Percentiles rank a stretch among this genome's conserved stretches.
Evolutionary conservation across 768 basidiomycete genomes (phyloP).

Genomic region (Coprinopsis marcescibilis): DNA sequence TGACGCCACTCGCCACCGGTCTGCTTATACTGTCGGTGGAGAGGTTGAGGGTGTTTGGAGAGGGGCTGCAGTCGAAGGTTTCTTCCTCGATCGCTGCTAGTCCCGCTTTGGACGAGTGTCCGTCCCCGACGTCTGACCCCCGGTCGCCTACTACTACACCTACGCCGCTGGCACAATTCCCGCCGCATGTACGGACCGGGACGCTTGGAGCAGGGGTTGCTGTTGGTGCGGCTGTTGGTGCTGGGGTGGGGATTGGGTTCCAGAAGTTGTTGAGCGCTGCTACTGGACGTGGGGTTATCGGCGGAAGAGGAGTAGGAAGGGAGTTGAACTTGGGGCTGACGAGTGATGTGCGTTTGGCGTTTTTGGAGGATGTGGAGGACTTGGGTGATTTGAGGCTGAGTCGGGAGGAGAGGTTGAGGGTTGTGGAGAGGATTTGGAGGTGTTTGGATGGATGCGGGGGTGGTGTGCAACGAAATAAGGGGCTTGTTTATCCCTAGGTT

Average conservation of each 20-base stretch:
- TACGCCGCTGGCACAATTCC: too few relatives aligned
- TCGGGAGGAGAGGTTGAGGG: constrained; percentile 65
- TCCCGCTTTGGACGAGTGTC: not conserved
- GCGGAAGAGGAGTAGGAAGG: not conserved
- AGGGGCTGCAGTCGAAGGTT: constrained; percentile 46
- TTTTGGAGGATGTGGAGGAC: constrained; percentile 80
- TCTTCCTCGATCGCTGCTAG: constrained; percentile 17
- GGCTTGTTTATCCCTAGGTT: too few relatives aligned
- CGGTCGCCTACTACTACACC: too few relatives aligned
- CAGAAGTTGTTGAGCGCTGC: too few relatives aligned
- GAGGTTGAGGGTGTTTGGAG: constrained; percentile 60
- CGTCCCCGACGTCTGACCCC: too few relatives aligned
- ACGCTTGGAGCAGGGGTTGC: too few relatives aligned
- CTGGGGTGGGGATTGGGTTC: too few relatives aligned
- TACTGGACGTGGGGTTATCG: not conserved
- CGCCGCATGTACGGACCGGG: too few relatives aligned
- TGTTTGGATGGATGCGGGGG: constrained; percentile 83
- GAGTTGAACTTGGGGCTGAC: not conserved
- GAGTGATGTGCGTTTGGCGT: constrained; percentile 50
- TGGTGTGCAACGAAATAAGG: too few relatives aligned
- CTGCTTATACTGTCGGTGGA: constrained; percentile 67
- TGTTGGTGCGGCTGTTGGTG: too few relatives aligned
- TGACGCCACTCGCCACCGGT: constrained; percentile 62
- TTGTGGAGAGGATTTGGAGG: constrained; percentile 86
- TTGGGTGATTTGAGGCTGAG: constrained; percentile 71